Conservation (phyloP, 805 yeast species). For the Starmerella apicola region DNA sequence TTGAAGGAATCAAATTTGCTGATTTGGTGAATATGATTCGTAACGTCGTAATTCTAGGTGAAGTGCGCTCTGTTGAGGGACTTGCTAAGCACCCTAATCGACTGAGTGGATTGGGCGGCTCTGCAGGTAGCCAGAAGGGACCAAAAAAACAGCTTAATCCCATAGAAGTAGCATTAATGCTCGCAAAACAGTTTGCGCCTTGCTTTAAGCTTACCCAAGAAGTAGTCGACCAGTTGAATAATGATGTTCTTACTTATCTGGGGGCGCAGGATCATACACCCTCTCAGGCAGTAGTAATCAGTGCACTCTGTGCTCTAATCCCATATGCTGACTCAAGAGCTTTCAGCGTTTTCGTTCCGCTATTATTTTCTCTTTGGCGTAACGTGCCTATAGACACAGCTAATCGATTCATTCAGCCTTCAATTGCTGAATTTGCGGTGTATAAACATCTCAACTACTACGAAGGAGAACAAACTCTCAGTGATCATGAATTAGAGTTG, state of each 20-base stretch:
- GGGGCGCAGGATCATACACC: conserved; percentile 9
- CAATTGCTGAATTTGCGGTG: conserved; percentile 8
- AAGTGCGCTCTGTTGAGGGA: neutral
- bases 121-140: neutral
- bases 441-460: neutral
- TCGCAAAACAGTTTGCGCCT: conserved; percentile 11
- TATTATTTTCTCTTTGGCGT: conserved; percentile 6
- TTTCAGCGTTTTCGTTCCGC: neutral
- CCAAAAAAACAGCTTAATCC: neutral
- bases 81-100: neutral
- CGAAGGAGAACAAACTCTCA: conserved; percentile 28
- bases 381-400: conserved; percentile 7
- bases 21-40: conserved; percentile 4
- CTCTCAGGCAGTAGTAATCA: conserved; percentile 3
- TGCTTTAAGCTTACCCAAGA: neutral
- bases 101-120: neutral
- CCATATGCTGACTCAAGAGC: conserved; percentile 8
- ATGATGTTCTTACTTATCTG: conserved; percentile 10
- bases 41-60: conserved; percentile 7
- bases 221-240: neutral
- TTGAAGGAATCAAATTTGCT: conserved; percentile 8
- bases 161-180: conserved; percentile 2
- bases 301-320: conserved; percentile 7
- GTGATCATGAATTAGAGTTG: conserved; percentile 46
- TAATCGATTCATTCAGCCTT: conserved; percentile 6